These are phyloP conservation scores for Herpetospermum pedunculosum DNA, from an alignment of 306 rosid species.

Conservation along the genomic window DNA sequence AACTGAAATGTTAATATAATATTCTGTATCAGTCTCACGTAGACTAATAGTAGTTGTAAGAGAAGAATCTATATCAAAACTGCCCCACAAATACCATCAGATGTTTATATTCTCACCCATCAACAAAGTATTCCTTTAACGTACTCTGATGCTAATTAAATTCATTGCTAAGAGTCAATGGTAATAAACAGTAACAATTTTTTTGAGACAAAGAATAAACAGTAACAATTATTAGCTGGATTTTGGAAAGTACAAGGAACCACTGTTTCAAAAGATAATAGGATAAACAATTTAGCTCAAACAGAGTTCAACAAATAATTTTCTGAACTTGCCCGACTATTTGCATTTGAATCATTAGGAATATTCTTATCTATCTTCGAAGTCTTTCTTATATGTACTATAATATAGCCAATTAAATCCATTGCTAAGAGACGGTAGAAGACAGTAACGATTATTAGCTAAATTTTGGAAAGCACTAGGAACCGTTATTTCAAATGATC, in stretches of 20 bases:
- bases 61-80: not conserved
- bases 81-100: not conserved
- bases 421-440: not conserved
- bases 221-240: not conserved
- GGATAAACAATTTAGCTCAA: not conserved
- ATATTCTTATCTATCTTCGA: not conserved
- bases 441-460: not conserved
- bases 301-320: not conserved
- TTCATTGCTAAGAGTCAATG: not conserved
- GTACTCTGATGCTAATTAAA: not conserved
- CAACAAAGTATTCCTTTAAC: not conserved
- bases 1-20: not conserved
- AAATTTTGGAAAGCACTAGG: not conserved
- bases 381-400: not conserved
- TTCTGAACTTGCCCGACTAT: constrained; percentile 34
- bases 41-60: not conserved
- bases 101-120: not conserved
- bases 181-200: not conserved
- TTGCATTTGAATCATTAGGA: constrained; percentile 54
- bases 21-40: not conserved
- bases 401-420: not conserved
- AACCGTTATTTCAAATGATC: not conserved
- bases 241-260: not conserved
- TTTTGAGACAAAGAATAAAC: too few species aligned
- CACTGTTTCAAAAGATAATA: not conserved